Conservation (phyloP, 192 early-diverging fungal genomes). For the Helicostylum pulchrum region DNA sequence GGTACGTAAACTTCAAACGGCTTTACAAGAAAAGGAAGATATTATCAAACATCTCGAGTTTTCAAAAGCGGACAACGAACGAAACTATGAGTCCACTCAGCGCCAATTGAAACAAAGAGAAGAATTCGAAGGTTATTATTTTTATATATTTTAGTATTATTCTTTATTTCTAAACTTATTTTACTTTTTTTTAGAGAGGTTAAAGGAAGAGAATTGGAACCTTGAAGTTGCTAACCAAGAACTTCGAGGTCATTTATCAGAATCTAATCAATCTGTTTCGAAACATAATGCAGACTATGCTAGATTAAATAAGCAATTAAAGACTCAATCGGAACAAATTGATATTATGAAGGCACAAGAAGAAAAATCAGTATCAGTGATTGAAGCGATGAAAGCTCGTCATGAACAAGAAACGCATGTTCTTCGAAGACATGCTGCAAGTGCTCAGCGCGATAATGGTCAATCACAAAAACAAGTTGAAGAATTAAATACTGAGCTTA, state of each 20-base stretch:
- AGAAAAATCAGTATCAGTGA: slow-evolving; percentile 38
- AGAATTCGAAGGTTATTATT: slow-evolving; percentile 46
- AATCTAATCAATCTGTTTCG: slow-evolving; percentile 37
- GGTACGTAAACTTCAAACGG: slow-evolving; percentile 38
- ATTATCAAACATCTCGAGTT: slow-evolving; percentile 39
- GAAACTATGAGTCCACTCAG: slow-evolving; percentile 39
- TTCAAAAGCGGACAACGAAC: slow-evolving; percentile 46
- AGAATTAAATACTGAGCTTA: slow-evolving; percentile 55
- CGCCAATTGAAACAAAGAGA: slow-evolving; percentile 32
- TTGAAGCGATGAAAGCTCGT: slow-evolving; percentile 48
- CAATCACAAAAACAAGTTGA: slow-evolving; percentile 52
- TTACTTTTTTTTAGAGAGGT: slow-evolving; percentile 36
- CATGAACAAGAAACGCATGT: slow-evolving; percentile 60
- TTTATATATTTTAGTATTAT: slow-evolving; percentile 17
- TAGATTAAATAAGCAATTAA: slow-evolving; percentile 49
- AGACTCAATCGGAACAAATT: slow-evolving; percentile 52
- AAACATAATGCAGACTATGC: slow-evolving; percentile 51
- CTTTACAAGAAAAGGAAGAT: slow-evolving; percentile 44
- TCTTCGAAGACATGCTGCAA: slow-evolving; percentile 49
- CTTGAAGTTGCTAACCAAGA: slow-evolving; percentile 51
- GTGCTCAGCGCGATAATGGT: slow-evolving; percentile 59
- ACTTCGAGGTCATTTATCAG: slow-evolving; percentile 35
- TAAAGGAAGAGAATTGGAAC: slow-evolving; percentile 54
- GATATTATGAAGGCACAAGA: slow-evolving; percentile 59
- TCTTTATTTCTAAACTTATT: neutral